Conservation (phyloP, 2,329 filamentous ascomycete genomes). For the Ceratocystis variospora region DNA sequence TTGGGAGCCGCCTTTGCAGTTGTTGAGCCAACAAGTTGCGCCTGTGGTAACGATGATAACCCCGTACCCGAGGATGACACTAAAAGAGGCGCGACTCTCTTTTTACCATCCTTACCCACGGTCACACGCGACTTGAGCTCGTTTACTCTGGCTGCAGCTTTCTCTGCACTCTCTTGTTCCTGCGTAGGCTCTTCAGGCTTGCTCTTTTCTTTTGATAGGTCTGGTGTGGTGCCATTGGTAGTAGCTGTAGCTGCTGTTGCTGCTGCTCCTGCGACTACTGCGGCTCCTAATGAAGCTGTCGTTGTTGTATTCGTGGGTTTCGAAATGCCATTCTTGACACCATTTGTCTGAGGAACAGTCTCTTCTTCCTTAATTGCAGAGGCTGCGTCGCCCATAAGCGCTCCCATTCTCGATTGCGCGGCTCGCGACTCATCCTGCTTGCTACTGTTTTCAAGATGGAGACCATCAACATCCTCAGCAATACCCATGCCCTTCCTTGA, state of each 20-base stretch:
- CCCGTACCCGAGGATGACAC: slow-evolving; percentile 81
- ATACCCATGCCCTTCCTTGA: slow-evolving; percentile 81
- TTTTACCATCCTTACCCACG: slow-evolving; percentile 92
- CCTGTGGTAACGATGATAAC: slow-evolving; percentile 76
- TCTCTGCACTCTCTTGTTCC: slow-evolving; percentile 38
- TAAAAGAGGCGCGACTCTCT: slow-evolving; percentile 80
- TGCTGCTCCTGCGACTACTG: background rate
- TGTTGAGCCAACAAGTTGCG: slow-evolving; percentile 68
- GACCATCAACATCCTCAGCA: slow-evolving; percentile 77
- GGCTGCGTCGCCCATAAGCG: slow-evolving; percentile 77
- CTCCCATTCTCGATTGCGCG: slow-evolving; percentile 91
- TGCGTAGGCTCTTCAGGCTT: slow-evolving; percentile 23
- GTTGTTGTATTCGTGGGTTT: slow-evolving; percentile 25
- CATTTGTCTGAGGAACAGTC: slow-evolving; percentile 27
- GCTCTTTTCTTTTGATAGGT: slow-evolving; percentile 26
- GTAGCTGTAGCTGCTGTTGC: slow-evolving; percentile 22
- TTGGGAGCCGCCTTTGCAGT: slow-evolving; percentile 48
- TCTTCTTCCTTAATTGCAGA: slow-evolving; percentile 26
- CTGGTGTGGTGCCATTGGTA: slow-evolving; percentile 19
- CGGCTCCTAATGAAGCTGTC: background rate
- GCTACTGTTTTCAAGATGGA: slow-evolving; percentile 78
- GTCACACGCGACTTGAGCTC: slow-evolving; percentile 80
- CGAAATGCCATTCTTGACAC: slow-evolving; percentile 36
- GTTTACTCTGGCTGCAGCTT: slow-evolving; percentile 40
- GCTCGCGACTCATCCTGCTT: slow-evolving; percentile 81